phyloP scores from a whole-genome alignment of 495 filamentous ascomycete species.

The Penicillium goetzii region DNA sequence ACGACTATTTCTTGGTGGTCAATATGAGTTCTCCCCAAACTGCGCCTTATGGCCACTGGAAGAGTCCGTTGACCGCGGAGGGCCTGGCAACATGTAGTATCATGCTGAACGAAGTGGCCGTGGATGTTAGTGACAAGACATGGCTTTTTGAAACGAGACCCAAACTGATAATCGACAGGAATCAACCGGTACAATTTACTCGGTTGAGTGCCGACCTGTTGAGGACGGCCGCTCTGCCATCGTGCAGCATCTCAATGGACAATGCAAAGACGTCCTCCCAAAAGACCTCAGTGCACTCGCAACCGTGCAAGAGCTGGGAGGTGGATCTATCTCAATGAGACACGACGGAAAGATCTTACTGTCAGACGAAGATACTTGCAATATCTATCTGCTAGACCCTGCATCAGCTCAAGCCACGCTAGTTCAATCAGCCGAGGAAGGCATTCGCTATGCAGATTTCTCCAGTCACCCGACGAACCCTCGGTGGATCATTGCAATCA shows the following conservation, averaged over 20 bases:
- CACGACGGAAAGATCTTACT: constrained; percentile 44
- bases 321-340: constrained; percentile 35
- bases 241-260: constrained; percentile 36
- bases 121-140: constrained; percentile 24
- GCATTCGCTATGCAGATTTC: constrained; percentile 43
- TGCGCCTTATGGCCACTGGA: constrained; percentile 51
- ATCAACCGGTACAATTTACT: constrained; percentile 41
- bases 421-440: constrained; percentile 28
- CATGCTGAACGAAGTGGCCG: constrained; percentile 34
- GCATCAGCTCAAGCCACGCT: constrained; percentile 26
- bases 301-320: constrained; percentile 46
- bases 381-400: constrained; percentile 42
- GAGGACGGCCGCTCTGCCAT: constrained; percentile 46
- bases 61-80: constrained; percentile 47
- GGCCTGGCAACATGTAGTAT: constrained; percentile 38
- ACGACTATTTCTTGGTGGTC: too few relatives aligned
- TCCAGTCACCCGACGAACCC: constrained; percentile 37
- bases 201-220: constrained; percentile 44
- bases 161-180: constrained; percentile 24
- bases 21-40: constrained; percentile 19
- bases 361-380: constrained; percentile 39
- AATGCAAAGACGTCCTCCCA: constrained; percentile 44
- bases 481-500: constrained; percentile 46
- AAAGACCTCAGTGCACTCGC: constrained; percentile 42
- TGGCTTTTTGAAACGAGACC: background rate